Evolutionary conservation across 495 filamentous ascomycete species (phyloP), one percentile per base, ranked within the genome.

Genomic region (Cercophora scortea): DNA sequence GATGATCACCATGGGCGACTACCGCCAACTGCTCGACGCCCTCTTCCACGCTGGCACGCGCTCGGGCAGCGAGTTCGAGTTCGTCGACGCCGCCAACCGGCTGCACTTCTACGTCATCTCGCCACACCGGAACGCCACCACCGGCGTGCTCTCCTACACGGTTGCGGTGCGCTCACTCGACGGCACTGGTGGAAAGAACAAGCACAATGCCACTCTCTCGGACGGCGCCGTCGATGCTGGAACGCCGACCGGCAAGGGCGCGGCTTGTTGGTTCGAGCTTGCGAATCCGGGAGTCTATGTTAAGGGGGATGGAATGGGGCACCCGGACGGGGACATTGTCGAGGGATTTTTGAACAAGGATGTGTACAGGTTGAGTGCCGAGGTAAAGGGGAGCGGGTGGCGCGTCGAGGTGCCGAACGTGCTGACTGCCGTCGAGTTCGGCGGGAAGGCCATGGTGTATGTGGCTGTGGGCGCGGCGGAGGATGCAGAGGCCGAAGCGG

Each of bases 1-100:
- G 6, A 45, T 45, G 43, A 45, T 45, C 17, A 45, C 43, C 18
- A 45, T 45, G 25, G 43, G 43, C 43, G 43, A 45, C 43, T 45
- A 45, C 25, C 43, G 43, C 17, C 43, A 45, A 11, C 43, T 45
- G 2, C 25, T 33, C 16, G 43, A 45, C 43, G 43, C 43, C 1
- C 43, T 45, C 13, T 45, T 45, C 17, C 43, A 45, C 17, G 43
- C 43, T 1, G 43, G 43, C 19, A 45, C 43, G 18, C 17, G 25
- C 17, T 45, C 43, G 18, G 43, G 43, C 43, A 45, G 43, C 43
- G 18, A 45, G 43, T 45, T 10, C 25, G 43, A 45, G 43, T 45
- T 32, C 25, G 25, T 45, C 43, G 43, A 45, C 43, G 19, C 13
- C 13, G 43, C 43, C 1, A 45, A 45, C 43, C 43, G 43, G 18